Evolutionary conservation across 169 alveolate species (phyloP).

Genomic region (Plasmodium cynomolgi): DNA sequence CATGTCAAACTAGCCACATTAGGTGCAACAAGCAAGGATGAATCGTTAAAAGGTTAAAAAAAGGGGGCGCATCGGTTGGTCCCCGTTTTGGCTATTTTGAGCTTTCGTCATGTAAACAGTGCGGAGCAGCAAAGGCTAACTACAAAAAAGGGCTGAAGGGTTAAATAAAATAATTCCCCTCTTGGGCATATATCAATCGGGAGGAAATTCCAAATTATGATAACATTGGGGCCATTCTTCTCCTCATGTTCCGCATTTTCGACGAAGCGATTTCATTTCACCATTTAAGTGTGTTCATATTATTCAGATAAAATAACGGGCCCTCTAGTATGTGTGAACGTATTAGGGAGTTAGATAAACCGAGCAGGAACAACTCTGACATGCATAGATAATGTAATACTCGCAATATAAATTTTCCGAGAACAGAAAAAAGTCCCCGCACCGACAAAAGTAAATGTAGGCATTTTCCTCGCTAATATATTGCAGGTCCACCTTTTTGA

Average conservation of each 20-base stretch:
- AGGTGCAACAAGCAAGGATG: background rate
- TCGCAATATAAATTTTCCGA: conserved; percentile 46
- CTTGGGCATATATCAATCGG: background rate
- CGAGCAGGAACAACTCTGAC: conserved; percentile 71
- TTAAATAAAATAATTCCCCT: background rate
- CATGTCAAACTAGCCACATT: background rate
- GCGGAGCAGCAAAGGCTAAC: background rate
- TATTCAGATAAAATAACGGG: background rate
- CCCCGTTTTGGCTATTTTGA: background rate
- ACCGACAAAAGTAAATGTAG: conserved; percentile 43
- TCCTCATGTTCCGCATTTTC: background rate
- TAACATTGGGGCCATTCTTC: background rate
- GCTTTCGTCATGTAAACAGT: background rate
- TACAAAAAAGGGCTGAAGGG: background rate
- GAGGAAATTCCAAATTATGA: background rate
- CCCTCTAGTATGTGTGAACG: background rate
- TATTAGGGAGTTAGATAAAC: conserved; percentile 44
- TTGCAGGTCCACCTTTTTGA: conserved; percentile 43
- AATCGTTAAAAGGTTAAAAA: background rate
- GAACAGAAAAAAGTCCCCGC: conserved; percentile 64
- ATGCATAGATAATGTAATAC: conserved; percentile 37
- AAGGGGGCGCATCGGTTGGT: background rate
- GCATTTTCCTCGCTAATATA: conserved; percentile 39
- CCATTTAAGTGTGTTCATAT: background rate
- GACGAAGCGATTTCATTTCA: background rate